Evolutionary conservation across 495 filamentous ascomycete genomes (phyloP), one percentile per base, ranked within the genome.

Genomic region (Cercophora newfieldiana): DNA sequence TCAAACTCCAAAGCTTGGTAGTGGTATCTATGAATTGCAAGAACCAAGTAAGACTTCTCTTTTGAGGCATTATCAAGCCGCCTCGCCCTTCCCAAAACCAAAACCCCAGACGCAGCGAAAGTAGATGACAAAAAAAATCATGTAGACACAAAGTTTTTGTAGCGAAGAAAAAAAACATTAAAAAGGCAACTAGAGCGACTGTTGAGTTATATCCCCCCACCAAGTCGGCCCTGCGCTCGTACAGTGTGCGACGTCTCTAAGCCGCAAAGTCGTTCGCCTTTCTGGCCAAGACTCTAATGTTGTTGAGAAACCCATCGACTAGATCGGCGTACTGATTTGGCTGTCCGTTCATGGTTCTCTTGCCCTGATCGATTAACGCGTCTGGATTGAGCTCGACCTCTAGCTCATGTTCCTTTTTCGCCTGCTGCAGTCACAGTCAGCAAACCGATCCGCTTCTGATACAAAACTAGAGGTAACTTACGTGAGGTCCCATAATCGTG

Each of bases 271-370:
- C 69, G 19, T 33, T 64, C 3, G 75, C 73, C 63, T 76, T 72
- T 60, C 86, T 78, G n/a, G 87, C 87, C 65, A 94, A 73, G 1
- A 91, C 74, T 37, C 90, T 81, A 29, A 96, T 86, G 74, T 97
- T 96, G 75, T 96, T 90, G 70, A 97, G 79, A 62, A 97, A 89
- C 0, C 92, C 93, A 64, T 90, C 89, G 6, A 97, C 85, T 12
- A 97, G 71, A 7, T 90, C 85, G 49, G 88, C 81, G 71, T 93
- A 97, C 60, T 87, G 82, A 69, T 90, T 89, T 2, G 83, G 83
- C 66, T 90, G 79, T 0, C 80, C 79, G 1, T 77, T 70, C 68
- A 79, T 80, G 48, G 87, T 86, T 53, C 87, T 78, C 18, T 82
- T 78, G 3, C 91, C 91, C 64, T 96, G 91, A 55, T 89, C 85